Evolutionary conservation across 352 stramenopile genomes (phyloP).

Genomic region (Globisporangium sylvaticum): DNA sequence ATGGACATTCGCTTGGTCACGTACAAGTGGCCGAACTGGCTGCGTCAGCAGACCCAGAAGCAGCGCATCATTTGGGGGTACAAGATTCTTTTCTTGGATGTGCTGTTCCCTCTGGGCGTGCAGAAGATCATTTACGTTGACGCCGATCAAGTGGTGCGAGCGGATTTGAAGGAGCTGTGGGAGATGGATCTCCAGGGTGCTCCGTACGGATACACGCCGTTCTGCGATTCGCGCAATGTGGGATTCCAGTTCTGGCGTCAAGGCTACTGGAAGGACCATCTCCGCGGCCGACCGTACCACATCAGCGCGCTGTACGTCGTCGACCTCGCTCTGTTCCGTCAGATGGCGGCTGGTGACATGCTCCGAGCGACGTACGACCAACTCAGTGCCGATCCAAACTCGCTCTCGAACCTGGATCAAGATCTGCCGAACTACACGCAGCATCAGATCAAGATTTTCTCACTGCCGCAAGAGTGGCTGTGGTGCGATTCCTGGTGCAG

Average conservation of each 20-base stretch:
- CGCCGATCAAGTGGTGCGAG: constrained; percentile 97
- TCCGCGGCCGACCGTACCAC: constrained; percentile 97
- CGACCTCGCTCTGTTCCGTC: constrained; percentile 94
- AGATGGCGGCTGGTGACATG: constrained; percentile 94
- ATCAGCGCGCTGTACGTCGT: constrained; percentile 99
- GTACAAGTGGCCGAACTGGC: constrained; percentile 99
- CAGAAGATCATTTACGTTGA: constrained; percentile 99
- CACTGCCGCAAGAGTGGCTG: constrained; percentile 97
- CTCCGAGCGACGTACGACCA: constrained; percentile 96
- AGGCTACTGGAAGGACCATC: constrained; percentile 98
- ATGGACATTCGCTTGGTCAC: constrained; percentile 99
- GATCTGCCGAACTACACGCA: constrained; percentile 99
- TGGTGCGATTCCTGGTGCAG: constrained; percentile 99
- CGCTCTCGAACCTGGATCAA: constrained; percentile 98
- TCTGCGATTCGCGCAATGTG: constrained; percentile 96
- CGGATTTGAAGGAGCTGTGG: constrained; percentile 98
- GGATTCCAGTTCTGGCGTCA: constrained; percentile 98
- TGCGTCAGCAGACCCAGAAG: constrained; percentile 98
- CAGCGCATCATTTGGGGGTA: constrained; percentile 99
- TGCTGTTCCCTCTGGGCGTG: constrained; percentile 98
- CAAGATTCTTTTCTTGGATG: constrained; percentile 99
- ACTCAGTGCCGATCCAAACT: constrained; percentile 97
- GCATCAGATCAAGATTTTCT: constrained; percentile 96
- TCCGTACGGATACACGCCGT: constrained; percentile 98
- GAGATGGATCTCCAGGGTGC: constrained; percentile 96